Conservation (phyloP, 2,329 filamentous ascomycete species). For the Aspergillus fijiensis region DNA sequence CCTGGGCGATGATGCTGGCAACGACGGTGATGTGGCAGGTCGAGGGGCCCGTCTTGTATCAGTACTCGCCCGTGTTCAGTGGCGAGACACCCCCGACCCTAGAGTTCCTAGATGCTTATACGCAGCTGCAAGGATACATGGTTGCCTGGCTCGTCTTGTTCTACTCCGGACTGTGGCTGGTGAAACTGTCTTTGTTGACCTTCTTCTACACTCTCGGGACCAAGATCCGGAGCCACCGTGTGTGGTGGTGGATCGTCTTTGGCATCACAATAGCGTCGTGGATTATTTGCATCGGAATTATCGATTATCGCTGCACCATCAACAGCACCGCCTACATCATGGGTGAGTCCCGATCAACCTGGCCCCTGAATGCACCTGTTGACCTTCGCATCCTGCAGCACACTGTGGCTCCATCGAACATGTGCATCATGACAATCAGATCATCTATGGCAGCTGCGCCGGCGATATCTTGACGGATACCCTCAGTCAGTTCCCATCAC, state of each 20-base stretch:
- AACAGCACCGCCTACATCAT: conserved; percentile 14
- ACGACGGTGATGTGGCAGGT: conserved; percentile 20
- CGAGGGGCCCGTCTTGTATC: conserved; percentile 13
- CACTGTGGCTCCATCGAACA: conserved; percentile 13
- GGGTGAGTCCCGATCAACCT: conserved; percentile 10
- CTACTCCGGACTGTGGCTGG: conserved; percentile 17
- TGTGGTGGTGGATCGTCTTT: conserved; percentile 21
- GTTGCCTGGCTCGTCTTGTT: conserved; percentile 19
- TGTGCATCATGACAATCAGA: conserved; percentile 19
- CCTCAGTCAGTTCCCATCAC: conserved; percentile 12
- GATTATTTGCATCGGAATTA: conserved; percentile 15
- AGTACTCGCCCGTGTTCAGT: conserved; percentile 8
- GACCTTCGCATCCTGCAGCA: conserved; percentile 1
- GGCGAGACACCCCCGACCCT: conserved; percentile 2
- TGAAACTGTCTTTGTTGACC: conserved; percentile 21
- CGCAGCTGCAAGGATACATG: not conserved
- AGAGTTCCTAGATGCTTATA: not conserved
- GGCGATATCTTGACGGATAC: conserved; percentile 20
- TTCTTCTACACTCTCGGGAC: conserved; percentile 19
- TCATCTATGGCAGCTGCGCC: conserved; percentile 16
- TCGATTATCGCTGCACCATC: conserved; percentile 21
- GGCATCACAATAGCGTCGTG: conserved; percentile 12
- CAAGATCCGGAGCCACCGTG: conserved; percentile 14
- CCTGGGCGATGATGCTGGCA: conserved; percentile 20
- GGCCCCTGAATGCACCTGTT: not conserved